phyloP scores from a whole-genome alignment of 1,284 basidiomycete genomes.

The Sanghuangporus weigelae region DNA sequence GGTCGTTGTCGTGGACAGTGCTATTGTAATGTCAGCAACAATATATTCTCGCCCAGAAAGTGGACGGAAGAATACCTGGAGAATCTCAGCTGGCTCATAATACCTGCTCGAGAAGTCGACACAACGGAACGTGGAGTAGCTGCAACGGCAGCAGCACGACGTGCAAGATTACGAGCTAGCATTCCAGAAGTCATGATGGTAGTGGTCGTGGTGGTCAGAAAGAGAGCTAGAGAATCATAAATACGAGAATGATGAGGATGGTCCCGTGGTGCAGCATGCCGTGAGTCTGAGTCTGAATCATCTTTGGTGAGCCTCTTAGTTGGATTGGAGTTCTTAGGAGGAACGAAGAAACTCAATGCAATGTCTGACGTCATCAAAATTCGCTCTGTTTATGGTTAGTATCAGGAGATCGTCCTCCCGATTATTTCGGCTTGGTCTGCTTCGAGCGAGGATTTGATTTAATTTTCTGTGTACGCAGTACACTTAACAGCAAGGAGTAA shows the following conservation, averaged over 20 bases:
- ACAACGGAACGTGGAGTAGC: neutral
- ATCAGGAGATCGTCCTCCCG: neutral
- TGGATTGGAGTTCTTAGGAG: neutral
- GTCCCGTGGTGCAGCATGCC: neutral
- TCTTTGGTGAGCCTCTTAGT: neutral
- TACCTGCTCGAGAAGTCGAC: neutral
- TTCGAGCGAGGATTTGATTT: too few species aligned
- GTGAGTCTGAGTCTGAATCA: neutral
- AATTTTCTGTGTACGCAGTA: too few species aligned
- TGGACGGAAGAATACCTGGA: slow-evolving; percentile 15
- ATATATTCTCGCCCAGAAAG: neutral
- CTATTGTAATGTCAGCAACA: slow-evolving; percentile 30
- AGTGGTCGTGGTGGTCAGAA: neutral
- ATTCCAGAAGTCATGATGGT: slow-evolving; percentile 1
- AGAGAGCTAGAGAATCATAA: neutral
- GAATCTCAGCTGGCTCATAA: slow-evolving; percentile 8
- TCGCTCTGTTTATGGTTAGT: neutral
- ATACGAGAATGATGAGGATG: neutral
- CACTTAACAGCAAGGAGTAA: neutral
- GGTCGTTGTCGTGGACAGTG: slow-evolving; percentile 60
- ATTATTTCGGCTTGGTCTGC: neutral
- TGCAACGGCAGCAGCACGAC: neutral
- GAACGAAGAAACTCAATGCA: neutral
- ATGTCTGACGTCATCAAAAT: neutral
- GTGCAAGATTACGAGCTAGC: neutral